Evolutionary conservation across 345 rosid genomes (phyloP), one percentile per base, ranked within the genome.

Genomic region (Pugionium dolabratum): DNA sequence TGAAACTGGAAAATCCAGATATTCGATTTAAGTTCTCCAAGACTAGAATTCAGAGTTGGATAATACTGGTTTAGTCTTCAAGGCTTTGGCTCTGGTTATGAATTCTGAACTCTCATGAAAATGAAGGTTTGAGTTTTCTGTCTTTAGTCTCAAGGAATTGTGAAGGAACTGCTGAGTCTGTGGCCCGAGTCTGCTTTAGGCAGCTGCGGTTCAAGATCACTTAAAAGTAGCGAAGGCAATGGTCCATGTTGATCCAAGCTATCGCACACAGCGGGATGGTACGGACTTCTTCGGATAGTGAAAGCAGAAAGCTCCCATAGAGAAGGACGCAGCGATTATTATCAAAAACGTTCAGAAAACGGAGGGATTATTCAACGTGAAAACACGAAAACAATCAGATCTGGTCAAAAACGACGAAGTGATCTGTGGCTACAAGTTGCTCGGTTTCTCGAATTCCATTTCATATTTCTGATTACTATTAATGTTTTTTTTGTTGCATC

Each of bases 171-270:
- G 35, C 67, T 88, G 70, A 65, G 68, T 37, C 51, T 37, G 36
- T 88, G 96, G 95, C 96, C 99, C 99, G 25, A 88, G 87, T 49
- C 90, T 97, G 0, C 81, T 94, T 39, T 90, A 94, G 67, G 85
- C 97, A 32, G 97, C 97, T 18, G 18, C 18, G 18, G 18, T 18
- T 18, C 18, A 18, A 18, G 18, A 18, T 18, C 18, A 18, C 18
- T 18, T 18, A 18, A 18, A 18, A 18, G 18, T 18, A 18, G 18
- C 18, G 18, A 18, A 18, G 18, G 18, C 86, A 4, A 88, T 94
- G 44, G 61, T 94, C 58, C 84, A 80, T 43, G 82, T 66, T 37
- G 93, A 94, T 74, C 66, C 73, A 7, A 85, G 80, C 66, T 75
- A 88, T 49, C 90, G 78, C 99, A 94, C 72, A 88, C 81, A 1